phyloP scores from a whole-genome alignment of 495 filamentous ascomycete genomes.

The Symbiotaphrina buchneri region DNA sequence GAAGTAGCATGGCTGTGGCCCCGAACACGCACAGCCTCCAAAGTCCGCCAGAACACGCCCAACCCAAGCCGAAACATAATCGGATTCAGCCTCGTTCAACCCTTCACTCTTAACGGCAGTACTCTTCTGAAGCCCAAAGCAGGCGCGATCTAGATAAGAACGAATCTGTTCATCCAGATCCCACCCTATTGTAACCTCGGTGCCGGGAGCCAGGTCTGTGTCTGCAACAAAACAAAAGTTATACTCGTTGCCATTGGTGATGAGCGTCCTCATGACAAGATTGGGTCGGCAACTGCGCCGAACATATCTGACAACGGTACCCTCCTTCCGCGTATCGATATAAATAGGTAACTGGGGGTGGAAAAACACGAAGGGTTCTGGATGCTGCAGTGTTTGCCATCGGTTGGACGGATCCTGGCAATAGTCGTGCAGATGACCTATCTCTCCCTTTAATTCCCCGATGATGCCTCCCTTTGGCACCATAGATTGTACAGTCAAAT shows the following conservation, averaged over 20 bases:
- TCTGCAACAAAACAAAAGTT: constrained; percentile 79
- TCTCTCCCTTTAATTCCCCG: constrained; percentile 69
- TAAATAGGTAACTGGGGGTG: constrained; percentile 64
- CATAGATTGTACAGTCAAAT: constrained; percentile 36
- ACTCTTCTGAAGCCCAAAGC: no score
- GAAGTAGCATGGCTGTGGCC: constrained; percentile 40
- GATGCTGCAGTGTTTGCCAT: constrained; percentile 54
- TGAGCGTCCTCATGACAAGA: constrained; percentile 53
- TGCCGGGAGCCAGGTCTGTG: constrained; percentile 36
- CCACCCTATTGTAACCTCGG: constrained; percentile 46
- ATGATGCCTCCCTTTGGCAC: constrained; percentile 47
- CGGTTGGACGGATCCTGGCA: constrained; percentile 46
- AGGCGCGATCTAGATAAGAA: constrained; percentile 12
- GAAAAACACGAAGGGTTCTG: constrained; percentile 71
- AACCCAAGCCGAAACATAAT: constrained; percentile 32
- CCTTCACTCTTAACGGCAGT: constrained; percentile 20
- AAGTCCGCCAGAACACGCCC: constrained; percentile 59
- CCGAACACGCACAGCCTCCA: constrained; percentile 69
- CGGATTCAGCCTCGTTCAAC: constrained; percentile 20
- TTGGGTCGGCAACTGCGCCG: constrained; percentile 81
- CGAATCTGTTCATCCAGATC: constrained; percentile 29
- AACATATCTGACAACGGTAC: constrained; percentile 62
- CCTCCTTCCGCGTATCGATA: constrained; percentile 73
- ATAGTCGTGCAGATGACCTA: constrained; percentile 62
- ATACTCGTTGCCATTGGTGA: constrained; percentile 53